Conservation (phyloP, 148 eudicot genomes). For the Rhododendron griersonianum region DNA sequence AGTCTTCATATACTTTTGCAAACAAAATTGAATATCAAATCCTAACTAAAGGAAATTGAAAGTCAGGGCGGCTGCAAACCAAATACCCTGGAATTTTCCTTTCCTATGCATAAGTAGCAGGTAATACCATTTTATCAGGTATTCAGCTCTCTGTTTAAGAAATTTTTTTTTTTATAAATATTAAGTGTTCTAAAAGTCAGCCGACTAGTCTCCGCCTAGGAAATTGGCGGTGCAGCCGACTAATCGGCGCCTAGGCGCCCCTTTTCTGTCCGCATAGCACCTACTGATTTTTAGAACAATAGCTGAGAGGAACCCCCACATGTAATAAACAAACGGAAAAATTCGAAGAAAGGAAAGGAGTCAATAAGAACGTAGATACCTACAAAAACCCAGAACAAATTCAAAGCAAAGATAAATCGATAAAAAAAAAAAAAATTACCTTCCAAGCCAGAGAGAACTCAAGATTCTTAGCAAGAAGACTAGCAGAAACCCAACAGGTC, state of each 20-base stretch:
- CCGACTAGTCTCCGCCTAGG: too few relatives aligned
- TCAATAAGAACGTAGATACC: not conserved
- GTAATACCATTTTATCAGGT: too few relatives aligned
- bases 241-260: too few relatives aligned
- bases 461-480: not conserved
- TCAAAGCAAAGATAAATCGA: not conserved
- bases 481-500: not conserved
- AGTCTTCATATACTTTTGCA: not conserved
- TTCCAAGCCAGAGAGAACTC: slow-evolving; percentile 2
- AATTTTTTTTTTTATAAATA: too few relatives aligned
- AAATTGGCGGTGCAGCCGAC: too few relatives aligned
- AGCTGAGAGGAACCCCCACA: not conserved
- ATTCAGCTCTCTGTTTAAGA: not conserved
- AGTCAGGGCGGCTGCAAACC: not conserved
- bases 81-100: too few relatives aligned
- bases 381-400: not conserved
- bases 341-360: not conserved
- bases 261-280: too few relatives aligned
- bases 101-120: too few relatives aligned
- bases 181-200: too few relatives aligned
- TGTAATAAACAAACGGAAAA: not conserved
- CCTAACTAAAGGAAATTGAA: not conserved
- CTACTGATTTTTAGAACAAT: not conserved
- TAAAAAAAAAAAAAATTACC: not conserved
- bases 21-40: not conserved